Percentiles rank a stretch among this genome's conserved stretches.
These are phyloP conservation scores for Phytophthora vignae DNA, from an alignment of 352 stramenopile genomes.

Conservation along the genomic window DNA sequence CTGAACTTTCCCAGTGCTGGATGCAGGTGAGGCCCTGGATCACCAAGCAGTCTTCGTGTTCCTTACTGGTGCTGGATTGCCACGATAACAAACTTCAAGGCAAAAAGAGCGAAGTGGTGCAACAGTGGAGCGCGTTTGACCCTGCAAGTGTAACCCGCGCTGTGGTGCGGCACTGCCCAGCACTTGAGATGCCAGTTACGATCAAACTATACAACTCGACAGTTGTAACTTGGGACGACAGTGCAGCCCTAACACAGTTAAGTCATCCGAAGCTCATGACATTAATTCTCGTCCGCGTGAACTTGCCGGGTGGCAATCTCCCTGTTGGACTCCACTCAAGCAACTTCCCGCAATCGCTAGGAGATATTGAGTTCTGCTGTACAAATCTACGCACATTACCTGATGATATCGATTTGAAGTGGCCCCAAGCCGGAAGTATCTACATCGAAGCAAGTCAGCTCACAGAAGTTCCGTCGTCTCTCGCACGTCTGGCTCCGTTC, in stretches of 20 bases:
- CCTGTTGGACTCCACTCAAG: slow-evolving; percentile 37
- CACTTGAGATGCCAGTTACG: slow-evolving; percentile 17
- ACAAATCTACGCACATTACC: slow-evolving; percentile 47
- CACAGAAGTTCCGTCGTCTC: slow-evolving; percentile 12
- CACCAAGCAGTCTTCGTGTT: slow-evolving; percentile 21
- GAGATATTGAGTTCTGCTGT: slow-evolving; percentile 42
- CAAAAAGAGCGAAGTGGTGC: slow-evolving; percentile 5
- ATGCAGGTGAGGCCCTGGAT: slow-evolving; percentile 32
- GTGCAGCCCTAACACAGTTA: slow-evolving; percentile 32
- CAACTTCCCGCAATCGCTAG: slow-evolving; percentile 38
- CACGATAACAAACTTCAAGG: slow-evolving; percentile 11
- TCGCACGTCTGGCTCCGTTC: slow-evolving; percentile 19
- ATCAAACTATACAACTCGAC: slow-evolving; percentile 42
- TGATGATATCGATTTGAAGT: slow-evolving; percentile 41
- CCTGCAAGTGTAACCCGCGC: slow-evolving; percentile 15
- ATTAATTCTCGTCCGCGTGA: slow-evolving; percentile 42
- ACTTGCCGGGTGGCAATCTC: slow-evolving; percentile 34
- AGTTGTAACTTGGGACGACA: slow-evolving; percentile 21
- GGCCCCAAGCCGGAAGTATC: slow-evolving; percentile 27
- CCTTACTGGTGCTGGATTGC: slow-evolving; percentile 29
- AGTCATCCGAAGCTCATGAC: slow-evolving; percentile 42
- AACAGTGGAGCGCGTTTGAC: slow-evolving; percentile 20
- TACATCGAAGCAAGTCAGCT: slow-evolving; percentile 30
- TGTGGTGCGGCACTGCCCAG: slow-evolving; percentile 22
- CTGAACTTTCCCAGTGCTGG: slow-evolving; percentile 27